These are phyloP conservation scores for Thalassiosira tumida DNA, from an alignment of 352 stramenopile genomes.

Conservation along the genomic window DNA sequence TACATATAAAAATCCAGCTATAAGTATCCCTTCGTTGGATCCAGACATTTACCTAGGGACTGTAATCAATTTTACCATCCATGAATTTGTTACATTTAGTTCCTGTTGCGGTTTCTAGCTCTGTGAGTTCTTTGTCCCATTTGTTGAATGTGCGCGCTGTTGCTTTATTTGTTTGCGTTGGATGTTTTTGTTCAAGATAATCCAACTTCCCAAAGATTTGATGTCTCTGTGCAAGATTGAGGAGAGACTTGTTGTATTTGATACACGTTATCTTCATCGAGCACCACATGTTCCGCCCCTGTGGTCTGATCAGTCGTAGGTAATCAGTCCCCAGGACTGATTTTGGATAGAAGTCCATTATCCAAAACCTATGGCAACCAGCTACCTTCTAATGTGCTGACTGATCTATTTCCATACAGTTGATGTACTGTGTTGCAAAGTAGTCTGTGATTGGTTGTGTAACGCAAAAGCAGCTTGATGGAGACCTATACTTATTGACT, in stretches of 20 bases:
- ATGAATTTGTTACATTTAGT: neutral
- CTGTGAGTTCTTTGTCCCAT: neutral
- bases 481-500: neutral
- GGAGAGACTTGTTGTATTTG: neutral
- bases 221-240: neutral
- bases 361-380: neutral
- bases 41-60: neutral
- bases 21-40: neutral
- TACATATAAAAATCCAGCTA: neutral
- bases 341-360: neutral
- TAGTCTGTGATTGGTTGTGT: neutral
- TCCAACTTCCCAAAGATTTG: neutral
- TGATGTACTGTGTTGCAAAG: neutral
- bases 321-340: neutral
- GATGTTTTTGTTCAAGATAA: neutral
- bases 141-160: neutral
- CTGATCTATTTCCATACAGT: neutral
- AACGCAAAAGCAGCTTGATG: neutral
- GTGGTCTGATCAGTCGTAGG: neutral
- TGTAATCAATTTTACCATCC: neutral
- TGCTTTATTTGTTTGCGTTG: neutral
- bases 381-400: neutral
- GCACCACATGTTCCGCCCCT: neutral
- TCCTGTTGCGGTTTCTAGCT: neutral
- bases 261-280: neutral